These are phyloP conservation scores for Acacia melanoxylon DNA, from an alignment of 306 rosid genomes.

Conservation along the genomic window DNA sequence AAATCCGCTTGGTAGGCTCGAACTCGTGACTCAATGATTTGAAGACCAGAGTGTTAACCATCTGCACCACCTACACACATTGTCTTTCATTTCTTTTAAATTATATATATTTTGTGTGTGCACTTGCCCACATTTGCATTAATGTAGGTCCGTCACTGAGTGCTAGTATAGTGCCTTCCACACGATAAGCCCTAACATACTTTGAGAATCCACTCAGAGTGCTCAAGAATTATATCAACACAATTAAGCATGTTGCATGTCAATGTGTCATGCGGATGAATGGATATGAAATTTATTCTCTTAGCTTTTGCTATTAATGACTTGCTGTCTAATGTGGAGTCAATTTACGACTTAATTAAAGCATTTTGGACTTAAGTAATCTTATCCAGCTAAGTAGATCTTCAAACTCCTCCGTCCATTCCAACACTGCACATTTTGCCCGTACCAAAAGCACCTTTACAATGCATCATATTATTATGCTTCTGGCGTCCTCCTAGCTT, in stretches of 20 bases:
- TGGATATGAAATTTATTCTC: neutral
- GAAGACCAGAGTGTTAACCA: no score
- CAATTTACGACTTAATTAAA: neutral
- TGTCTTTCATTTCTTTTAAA: no score
- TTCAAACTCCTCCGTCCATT: neutral
- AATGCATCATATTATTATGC: neutral
- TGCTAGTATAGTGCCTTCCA: neutral
- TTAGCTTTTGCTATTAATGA: neutral
- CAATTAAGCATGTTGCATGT: neutral
- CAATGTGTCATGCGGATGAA: neutral
- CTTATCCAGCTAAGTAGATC: neutral
- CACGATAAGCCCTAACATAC: neutral
- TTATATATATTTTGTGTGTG: no score
- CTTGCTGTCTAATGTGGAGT: neutral
- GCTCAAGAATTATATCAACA: neutral
- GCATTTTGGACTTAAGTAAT: neutral
- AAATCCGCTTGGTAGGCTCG: no score
- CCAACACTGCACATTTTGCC: no score
- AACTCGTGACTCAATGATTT: no score
- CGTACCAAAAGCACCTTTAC: neutral
- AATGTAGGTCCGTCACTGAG: no score
- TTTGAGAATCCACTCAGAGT: neutral
- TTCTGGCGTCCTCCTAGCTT: neutral
- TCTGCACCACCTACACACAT: no score
- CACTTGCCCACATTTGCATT: no score